Conservation (phyloP, 495 filamentous ascomycete species). For the Aspergillus sclerotiicarbonarius region DNA sequence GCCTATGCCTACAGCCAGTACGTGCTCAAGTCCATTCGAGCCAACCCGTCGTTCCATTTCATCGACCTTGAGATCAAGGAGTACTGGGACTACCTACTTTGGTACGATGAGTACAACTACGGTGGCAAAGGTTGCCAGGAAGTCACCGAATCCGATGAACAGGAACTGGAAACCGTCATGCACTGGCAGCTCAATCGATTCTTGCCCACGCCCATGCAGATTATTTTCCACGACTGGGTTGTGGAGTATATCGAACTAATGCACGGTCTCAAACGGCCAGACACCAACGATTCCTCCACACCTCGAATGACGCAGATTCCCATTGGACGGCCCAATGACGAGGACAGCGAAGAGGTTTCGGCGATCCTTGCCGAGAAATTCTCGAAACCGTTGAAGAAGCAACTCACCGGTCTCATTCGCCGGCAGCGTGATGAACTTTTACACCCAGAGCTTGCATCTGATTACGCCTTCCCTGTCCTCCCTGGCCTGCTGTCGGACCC, state of each 20-base stretch:
- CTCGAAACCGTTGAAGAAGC: slow-evolving; percentile 86
- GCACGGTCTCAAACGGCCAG: slow-evolving; percentile 76
- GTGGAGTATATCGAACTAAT: slow-evolving; percentile 95
- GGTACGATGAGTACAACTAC: slow-evolving; percentile 99
- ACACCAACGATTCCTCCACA: slow-evolving; percentile 49
- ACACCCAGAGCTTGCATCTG: slow-evolving; percentile 82
- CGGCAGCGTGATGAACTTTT: slow-evolving; percentile 84
- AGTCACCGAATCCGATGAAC: slow-evolving; percentile 78
- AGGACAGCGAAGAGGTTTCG: slow-evolving; percentile 57
- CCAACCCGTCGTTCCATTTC: slow-evolving; percentile 94
- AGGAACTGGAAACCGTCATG: slow-evolving; percentile 92
- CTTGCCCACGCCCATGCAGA: slow-evolving; percentile 75
- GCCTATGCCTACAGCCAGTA: slow-evolving; percentile 96
- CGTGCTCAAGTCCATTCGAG: slow-evolving; percentile 92
- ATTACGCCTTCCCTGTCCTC: slow-evolving; percentile 82
- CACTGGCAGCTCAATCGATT: slow-evolving; percentile 95
- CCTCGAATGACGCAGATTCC: slow-evolving; percentile 76
- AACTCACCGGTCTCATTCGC: slow-evolving; percentile 72
- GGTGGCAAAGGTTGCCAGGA: slow-evolving; percentile 88
- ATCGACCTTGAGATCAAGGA: slow-evolving; percentile 97
- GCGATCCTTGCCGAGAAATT: slow-evolving; percentile 70
- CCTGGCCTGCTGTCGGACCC: slow-evolving; percentile 70
- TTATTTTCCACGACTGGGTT: slow-evolving; percentile 86
- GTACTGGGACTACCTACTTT: slow-evolving; percentile 99
- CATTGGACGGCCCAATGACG: slow-evolving; percentile 46